These are phyloP conservation scores for Gnetum montanum DNA, from an alignment of 75 land plant genomes.

Conservation along the genomic window DNA sequence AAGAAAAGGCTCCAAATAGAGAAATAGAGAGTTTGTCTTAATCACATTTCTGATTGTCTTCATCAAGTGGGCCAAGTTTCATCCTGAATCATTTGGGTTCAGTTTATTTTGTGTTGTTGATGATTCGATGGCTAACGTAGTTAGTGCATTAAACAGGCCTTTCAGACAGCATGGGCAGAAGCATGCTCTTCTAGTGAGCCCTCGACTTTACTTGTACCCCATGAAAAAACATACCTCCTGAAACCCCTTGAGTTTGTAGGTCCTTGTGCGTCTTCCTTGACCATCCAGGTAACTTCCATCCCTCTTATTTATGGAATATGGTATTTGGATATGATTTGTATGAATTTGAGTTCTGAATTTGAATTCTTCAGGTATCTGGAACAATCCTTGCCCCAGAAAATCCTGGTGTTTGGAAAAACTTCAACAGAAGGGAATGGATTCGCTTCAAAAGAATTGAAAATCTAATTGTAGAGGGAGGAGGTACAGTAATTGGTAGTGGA, in stretches of 20 bases:
- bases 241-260: conserved; percentile 56
- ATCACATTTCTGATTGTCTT: too few relatives aligned
- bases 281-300: conserved; percentile 34
- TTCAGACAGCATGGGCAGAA: conserved; percentile 45
- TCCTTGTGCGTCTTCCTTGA: conserved; percentile 43
- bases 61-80: too few relatives aligned
- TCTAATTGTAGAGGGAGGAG: conserved; percentile 41
- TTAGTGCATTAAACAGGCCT: too few relatives aligned
- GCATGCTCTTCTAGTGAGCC: conserved; percentile 33
- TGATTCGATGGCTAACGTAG: too few relatives aligned
- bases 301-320: not conserved
- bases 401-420: conserved; percentile 18
- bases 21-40: too few relatives aligned
- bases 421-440: conserved; percentile 37
- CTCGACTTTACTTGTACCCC: conserved; percentile 35
- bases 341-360: conserved; percentile 3
- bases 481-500: conserved; percentile 67
- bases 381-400: conserved; percentile 40
- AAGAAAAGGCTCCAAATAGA: too few relatives aligned
- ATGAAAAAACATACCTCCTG: conserved; percentile 36
- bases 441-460: conserved; percentile 29
- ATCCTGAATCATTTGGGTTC: too few relatives aligned
- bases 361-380: conserved; percentile 38
- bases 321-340: not conserved
- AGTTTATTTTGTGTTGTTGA: too few relatives aligned